phyloP scores from a whole-genome alignment of 257 asterid genomes.

The Pogostemon cablin region DNA sequence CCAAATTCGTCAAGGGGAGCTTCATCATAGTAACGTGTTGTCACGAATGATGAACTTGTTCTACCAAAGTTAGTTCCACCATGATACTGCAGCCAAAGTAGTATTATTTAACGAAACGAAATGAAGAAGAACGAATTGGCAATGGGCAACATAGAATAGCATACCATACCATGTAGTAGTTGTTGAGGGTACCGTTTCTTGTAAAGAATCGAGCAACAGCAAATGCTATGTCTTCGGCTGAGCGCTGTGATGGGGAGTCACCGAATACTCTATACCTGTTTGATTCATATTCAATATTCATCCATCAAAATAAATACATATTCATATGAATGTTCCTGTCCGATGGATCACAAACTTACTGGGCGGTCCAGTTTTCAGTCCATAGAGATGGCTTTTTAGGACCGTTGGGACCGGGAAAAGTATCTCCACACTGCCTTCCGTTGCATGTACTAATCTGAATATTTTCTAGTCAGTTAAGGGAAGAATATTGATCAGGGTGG shows the following conservation, averaged over 20 bases:
- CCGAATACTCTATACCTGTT: slow-evolving; percentile 76
- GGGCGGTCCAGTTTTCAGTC: slow-evolving; percentile 97
- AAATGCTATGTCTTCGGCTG: slow-evolving; percentile 90
- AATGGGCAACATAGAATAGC: neutral
- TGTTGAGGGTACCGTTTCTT: slow-evolving; percentile 78
- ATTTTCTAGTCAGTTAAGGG: no score
- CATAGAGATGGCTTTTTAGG: slow-evolving; percentile 77
- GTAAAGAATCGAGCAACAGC: slow-evolving; percentile 82
- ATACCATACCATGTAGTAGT: slow-evolving; percentile 64
- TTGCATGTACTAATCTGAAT: slow-evolving; percentile 84
- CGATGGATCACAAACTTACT: slow-evolving; percentile 41
- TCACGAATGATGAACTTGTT: slow-evolving; percentile 80
- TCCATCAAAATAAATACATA: no score
- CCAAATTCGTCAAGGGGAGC: slow-evolving; percentile 98
- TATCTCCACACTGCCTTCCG: slow-evolving; percentile 89
- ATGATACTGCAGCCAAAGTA: slow-evolving; percentile 47
- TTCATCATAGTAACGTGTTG: slow-evolving; percentile 94
- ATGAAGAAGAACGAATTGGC: no score
- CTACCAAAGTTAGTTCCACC: slow-evolving; percentile 96
- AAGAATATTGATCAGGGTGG: no score
- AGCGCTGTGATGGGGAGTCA: slow-evolving; percentile 82
- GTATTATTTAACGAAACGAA: no score
- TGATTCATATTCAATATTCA: neutral
- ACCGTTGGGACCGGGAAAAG: slow-evolving; percentile 78
- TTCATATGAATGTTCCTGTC: no score